Evolutionary conservation across 495 filamentous ascomycete genomes (phyloP).

Genomic region (Penicillium argentinense): DNA sequence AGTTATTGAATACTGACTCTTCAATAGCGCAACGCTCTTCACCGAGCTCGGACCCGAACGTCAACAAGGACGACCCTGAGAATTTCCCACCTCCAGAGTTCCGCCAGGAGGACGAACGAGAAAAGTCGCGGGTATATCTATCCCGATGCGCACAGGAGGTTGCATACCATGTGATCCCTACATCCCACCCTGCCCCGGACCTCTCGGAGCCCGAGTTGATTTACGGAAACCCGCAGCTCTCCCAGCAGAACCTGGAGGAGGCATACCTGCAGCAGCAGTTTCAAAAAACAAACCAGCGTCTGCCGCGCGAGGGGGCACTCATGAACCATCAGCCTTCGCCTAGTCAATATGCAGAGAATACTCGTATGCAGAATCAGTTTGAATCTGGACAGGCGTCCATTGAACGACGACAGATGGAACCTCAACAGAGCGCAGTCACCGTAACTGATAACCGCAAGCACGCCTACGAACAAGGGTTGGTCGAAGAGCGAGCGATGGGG

Average conservation of each 20-base stretch:
- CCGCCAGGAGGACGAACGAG: slow-evolving; percentile 53
- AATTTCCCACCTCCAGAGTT: slow-evolving; percentile 60
- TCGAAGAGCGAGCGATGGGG: slow-evolving; percentile 57
- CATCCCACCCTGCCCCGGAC: slow-evolving; percentile 47
- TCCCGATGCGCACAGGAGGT: slow-evolving; percentile 57
- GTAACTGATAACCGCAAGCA: slow-evolving; percentile 41
- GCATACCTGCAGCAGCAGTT: slow-evolving; percentile 49
- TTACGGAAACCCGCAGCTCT: slow-evolving; percentile 46
- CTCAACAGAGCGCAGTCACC: slow-evolving; percentile 37
- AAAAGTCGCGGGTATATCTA: slow-evolving; percentile 52
- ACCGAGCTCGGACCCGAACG: slow-evolving; percentile 39
- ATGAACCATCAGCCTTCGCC: slow-evolving; percentile 49
- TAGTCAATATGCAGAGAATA: slow-evolving; percentile 45
- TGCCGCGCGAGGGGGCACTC: slow-evolving; percentile 45
- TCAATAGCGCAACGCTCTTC: slow-evolving; percentile 39
- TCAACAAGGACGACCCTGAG: slow-evolving; percentile 29
- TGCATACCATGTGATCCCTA: slow-evolving; percentile 54
- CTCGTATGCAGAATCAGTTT: slow-evolving; percentile 37
- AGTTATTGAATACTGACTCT: no score
- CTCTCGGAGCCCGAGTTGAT: slow-evolving; percentile 47
- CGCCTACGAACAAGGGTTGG: slow-evolving; percentile 34
- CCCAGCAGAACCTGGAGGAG: slow-evolving; percentile 51
- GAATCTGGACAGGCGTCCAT: slow-evolving; percentile 17
- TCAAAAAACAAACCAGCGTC: slow-evolving; percentile 46
- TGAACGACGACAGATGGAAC: slow-evolving; percentile 40